Evolutionary conservation across 2,329 filamentous ascomycete species (phyloP), one percentile per base, ranked within the genome.

Genomic region (Colletotrichum higginsianum): DNA sequence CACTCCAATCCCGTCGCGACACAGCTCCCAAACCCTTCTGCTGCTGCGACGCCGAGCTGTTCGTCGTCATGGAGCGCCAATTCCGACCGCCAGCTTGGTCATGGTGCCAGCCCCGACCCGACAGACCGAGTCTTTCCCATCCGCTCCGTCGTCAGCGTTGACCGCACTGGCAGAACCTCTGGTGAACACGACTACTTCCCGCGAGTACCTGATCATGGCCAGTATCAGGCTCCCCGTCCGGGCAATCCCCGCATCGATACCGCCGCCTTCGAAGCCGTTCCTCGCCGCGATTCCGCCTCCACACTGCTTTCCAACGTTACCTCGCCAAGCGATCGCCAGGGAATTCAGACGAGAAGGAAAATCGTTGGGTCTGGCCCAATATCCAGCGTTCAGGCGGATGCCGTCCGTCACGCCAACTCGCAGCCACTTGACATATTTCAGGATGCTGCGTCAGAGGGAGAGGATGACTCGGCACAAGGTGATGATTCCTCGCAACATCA

Each of bases 101-200:
- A 81, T 57, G 74, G 75, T 64, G 78, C 74, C 65, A 77, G 75
- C 60, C 77, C 78, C 26, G 82, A 84, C 60, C 77, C 78, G 38
- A 79, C 80, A 42, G 87, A 95, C 76, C 88, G 92, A 66, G 92
- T 96, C 6, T 96, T 93, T 67, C 93, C 93, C n/a, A 93, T 96
- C 42, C 89, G 93, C 60, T 95, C 93, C n/a, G 91, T 94, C 53
- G 86, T 96, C 30, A 93, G 90, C 8, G 89, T 95, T 50, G 91
- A 93, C 75, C 89, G 89, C 8, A 81, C 80, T 60, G 75, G 75
- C 61, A 80, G 82, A 83, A 86, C 77, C 73, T 76, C 80, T 6
- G 77, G 75, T 56, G 83, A 85, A 13, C 74, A 78, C 46, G 82
- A 83, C n/a, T 82, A 82, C 70, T 82, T 83, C 61, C 75, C 80